phyloP scores from a whole-genome alignment of 306 rosid species.

The Lupinus albus region DNA sequence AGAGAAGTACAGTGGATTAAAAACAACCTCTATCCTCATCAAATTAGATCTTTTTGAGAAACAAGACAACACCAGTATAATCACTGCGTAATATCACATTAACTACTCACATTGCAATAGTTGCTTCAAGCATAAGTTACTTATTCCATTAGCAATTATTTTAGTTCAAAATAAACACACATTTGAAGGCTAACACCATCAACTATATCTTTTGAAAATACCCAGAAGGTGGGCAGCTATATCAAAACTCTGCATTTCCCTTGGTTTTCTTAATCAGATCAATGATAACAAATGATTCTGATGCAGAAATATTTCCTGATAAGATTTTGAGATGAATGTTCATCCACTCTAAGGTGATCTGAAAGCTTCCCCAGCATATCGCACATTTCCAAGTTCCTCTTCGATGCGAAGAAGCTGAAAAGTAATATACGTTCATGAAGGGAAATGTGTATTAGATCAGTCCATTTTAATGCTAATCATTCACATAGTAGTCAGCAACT shows the following conservation, averaged over 20 bases:
- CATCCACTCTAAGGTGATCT: constrained; percentile 65
- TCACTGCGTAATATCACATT: too few species aligned
- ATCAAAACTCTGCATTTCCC: constrained; percentile 40
- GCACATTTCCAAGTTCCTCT: constrained; percentile 88
- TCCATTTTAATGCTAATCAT: constrained; percentile 9
- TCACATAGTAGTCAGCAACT: too few species aligned
- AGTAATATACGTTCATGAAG: constrained; percentile 25
- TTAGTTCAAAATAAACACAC: neutral
- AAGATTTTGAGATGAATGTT: neutral
- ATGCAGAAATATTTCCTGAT: constrained; percentile 18
- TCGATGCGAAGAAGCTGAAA: constrained; percentile 97
- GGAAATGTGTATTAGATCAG: constrained; percentile 22
- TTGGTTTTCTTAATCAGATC: constrained; percentile 14
- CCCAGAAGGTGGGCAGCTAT: constrained; percentile 22
- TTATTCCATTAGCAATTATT: constrained; percentile 15
- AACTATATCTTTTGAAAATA: neutral
- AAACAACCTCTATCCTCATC: too few species aligned
- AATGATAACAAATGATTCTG: constrained; percentile 21
- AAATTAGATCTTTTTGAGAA: too few species aligned
- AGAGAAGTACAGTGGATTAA: too few species aligned
- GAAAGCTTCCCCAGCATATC: constrained; percentile 91
- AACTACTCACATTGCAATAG: constrained; percentile 11
- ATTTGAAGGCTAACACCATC: neutral
- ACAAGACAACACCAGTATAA: too few species aligned
- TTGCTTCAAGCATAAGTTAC: constrained; percentile 16